Evolutionary conservation across 1,284 basidiomycete genomes (phyloP), one percentile per base, ranked within the genome.

Genomic region (Serendipita sp.): DNA sequence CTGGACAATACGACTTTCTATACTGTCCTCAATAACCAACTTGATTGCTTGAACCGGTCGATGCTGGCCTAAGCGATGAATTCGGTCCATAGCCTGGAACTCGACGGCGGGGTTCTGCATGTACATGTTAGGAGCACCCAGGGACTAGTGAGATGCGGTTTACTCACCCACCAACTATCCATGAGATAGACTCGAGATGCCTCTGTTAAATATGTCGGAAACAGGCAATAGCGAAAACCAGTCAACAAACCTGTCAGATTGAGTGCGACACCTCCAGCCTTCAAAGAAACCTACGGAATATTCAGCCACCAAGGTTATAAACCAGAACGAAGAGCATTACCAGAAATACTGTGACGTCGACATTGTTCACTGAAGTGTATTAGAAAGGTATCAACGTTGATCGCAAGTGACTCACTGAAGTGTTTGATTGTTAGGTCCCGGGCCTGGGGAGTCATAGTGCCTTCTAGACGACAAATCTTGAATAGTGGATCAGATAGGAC

Each of bases 401-500:
- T 41, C 5, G 30, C 8, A 22, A 4, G 60, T 32, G 8, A 73
- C 85, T 60, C 70, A 92, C 91, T 95, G 73, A 96, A 96, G 72
- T 96, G 83, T 72, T 93, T 85, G 71, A 96, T 95, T 4, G 93
- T 96, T 0, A 55, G 29, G 74, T 98, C 91, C 67, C 95, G 83
- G 63, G 94, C 93, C 71, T 95, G 90, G 15, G 95, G 95, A 22
- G 87, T 88, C 95, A 99, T 99, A 22, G 90, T 92, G 61, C 96
- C 96, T 73, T 98, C 93, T 53, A 99, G 77, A 44, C 96, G 87
- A 71, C 93, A 98, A 63, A 96, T 84, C 85, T 94, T 70, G n/a
- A 49, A 58, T 13, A 62, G 47, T 22, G 22, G 22, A 22, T 60
- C 38, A 65, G 49, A 42, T 50, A 22, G 5, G 38, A 22, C 12